Conservation (phyloP, 495 filamentous ascomycete genomes). For the Staphylotrichum tortipilum region DNA sequence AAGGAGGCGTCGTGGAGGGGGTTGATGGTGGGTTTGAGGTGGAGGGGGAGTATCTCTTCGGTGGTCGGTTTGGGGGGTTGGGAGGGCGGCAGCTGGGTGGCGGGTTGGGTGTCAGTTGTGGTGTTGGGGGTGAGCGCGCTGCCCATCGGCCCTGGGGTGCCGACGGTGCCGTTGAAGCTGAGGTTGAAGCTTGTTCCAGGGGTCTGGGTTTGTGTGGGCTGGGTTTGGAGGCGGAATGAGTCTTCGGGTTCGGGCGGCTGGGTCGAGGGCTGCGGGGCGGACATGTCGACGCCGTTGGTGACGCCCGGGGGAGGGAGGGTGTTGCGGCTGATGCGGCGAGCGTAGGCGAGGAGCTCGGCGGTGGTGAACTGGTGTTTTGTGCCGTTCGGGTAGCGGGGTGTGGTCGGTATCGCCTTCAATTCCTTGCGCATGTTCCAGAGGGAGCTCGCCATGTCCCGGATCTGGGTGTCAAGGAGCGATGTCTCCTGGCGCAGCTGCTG, state of each 20-base stretch:
- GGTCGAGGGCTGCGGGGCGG: slow-evolving; percentile 4
- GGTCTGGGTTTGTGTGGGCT: slow-evolving; percentile 6
- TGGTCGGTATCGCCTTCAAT: slow-evolving; percentile 50
- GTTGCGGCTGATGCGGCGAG: slow-evolving; percentile 62
- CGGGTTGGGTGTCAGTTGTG: not conserved
- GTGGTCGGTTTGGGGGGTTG: slow-evolving; percentile 6
- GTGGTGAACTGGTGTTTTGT: slow-evolving; percentile 45
- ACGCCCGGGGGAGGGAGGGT: slow-evolving; percentile 59
- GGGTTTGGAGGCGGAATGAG: slow-evolving; percentile 3
- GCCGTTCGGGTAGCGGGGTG: slow-evolving; percentile 34
- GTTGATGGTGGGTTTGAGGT: slow-evolving; percentile 44
- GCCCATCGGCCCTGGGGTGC: slow-evolving; percentile 3
- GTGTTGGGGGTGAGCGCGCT: not conserved
- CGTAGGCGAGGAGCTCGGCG: slow-evolving; percentile 60
- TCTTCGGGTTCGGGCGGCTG: slow-evolving; percentile 1
- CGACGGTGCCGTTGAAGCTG: slow-evolving; percentile 5
- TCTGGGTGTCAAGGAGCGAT: slow-evolving; percentile 50
- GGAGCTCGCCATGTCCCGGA: slow-evolving; percentile 48
- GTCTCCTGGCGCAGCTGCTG: slow-evolving; percentile 51
- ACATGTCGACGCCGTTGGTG: slow-evolving; percentile 28
- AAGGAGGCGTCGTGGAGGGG: slow-evolving; percentile 42
- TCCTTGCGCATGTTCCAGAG: slow-evolving; percentile 62
- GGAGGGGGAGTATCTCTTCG: slow-evolving; percentile 24
- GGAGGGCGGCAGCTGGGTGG: not conserved
- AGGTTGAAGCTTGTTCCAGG: slow-evolving; percentile 16